Evolutionary conservation across 2,329 filamentous ascomycete genomes (phyloP), one percentile per base, ranked within the genome.

Genomic region (Calonectria pseudoturangicola): DNA sequence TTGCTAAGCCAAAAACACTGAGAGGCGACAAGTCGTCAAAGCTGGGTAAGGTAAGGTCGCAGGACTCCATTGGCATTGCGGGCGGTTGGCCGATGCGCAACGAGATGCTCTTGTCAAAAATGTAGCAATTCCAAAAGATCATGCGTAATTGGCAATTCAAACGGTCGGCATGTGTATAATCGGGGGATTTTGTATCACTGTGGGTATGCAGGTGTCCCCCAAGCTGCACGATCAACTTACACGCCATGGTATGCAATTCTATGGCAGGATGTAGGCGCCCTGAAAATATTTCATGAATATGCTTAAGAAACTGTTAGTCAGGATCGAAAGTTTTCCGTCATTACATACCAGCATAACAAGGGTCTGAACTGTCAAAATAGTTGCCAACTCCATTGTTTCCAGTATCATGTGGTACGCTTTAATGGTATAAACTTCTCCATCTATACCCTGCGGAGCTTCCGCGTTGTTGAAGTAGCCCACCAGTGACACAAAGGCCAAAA

Each of bases 21-120:
- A 3, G 4, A 2, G 30, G 15, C 12, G 7, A 39, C 2, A 39
- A 21, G 16, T 16, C 6, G 12, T 8, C n/a, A 36, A 58, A 41
- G 16, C 25, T 13, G 5, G 54, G 54, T 41, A 58, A 27, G n/a
- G 54, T 58, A 12, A 58, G 54, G 16, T 58, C 54, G 12, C 54
- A 58, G 5, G 12, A 27, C 1, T n/a, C 7, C 21, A 16, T 33
- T 16, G 54, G 54, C 5, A 58, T 41, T 10, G 16, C 33, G 27
- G 54, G 54, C 21, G 36, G 36, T 4, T 39, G 54, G 54, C 54
- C 54, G 8, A 58, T 16, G 18, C 54, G n/a, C 54, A 58, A 15
- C 6, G 54, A 25, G 21, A 58, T 58, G 6, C 54, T 58, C 12
- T 58, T 58, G 54, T 58, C 54, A 58, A 58, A 58, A 4, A 58